Evolutionary conservation across 2,329 filamentous ascomycete genomes (phyloP).

Genomic region (Tolypocladium guangdongense): DNA sequence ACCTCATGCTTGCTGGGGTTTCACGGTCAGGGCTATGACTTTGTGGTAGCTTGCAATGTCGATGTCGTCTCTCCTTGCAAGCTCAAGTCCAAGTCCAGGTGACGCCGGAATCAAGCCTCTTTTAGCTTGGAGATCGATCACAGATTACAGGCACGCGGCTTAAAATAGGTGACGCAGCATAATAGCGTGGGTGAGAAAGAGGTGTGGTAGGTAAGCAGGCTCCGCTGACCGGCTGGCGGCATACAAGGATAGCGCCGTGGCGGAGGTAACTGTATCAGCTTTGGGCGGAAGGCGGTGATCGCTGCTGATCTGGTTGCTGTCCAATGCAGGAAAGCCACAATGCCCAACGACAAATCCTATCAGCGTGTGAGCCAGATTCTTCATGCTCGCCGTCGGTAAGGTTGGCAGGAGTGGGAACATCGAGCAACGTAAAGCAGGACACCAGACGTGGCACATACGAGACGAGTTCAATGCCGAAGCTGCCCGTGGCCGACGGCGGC

Average conservation of each 20-base stretch:
- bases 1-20: constrained; percentile 25
- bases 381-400: neutral
- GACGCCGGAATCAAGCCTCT: neutral
- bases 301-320: neutral
- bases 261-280: constrained; percentile 3
- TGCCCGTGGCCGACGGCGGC: neutral
- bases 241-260: neutral
- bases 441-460: neutral
- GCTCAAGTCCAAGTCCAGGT: neutral
- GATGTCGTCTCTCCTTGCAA: neutral
- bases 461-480: neutral
- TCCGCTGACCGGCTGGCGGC: constrained; percentile 1
- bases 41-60: neutral
- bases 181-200: neutral
- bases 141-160: neutral
- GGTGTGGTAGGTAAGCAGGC: constrained; percentile 3
- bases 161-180: neutral
- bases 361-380: neutral
- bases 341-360: neutral
- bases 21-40: neutral
- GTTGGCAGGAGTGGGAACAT: neutral
- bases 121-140: neutral
- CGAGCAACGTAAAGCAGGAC: neutral
- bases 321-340: neutral
- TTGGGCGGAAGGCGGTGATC: neutral